Evolutionary conservation across 2,329 filamentous ascomycete species (phyloP), one percentile per base, ranked within the genome.

Genomic region (Lecanoromycetidae sp.): DNA sequence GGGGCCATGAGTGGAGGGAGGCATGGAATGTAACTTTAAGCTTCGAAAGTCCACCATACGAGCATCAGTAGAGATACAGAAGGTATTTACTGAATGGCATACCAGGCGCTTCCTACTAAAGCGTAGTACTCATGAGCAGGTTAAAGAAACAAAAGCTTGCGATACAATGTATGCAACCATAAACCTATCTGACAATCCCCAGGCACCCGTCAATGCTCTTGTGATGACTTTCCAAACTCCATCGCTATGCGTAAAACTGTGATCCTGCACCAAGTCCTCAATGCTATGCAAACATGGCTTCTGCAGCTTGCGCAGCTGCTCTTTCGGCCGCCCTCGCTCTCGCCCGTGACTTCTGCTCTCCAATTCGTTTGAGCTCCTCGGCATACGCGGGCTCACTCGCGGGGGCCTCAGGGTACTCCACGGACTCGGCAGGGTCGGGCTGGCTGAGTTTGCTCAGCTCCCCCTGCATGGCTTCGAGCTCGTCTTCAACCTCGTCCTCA

Each of bases 401-500:
- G 1, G 58, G 59, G 13, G 53, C 56, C 13, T 55, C 51, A 2
- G 68, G 67, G 20, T 70, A 44, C 9, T 36, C 30, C 4, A 43
- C 45, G 3, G 15, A 35, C 17, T 29, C 17, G 13, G 22, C 15
- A 19, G 20, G 20, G 40, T 47, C 26, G 4, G 23, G 54, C 15
- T 58, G 56, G 29, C 57, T 53, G 5, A 62, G 55, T 6, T 61
- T 62, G 20, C 57, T 54, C 25, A 79, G 63, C 59, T 88, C 79
- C 33, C 71, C 71, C 63, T 88, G 84, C 54, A 98, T 72, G 1
- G 80, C 82, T 46, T 84, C 86, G 44, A 98, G 71, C 67, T 98
- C 91, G 60, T 95, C 88, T 62, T 98, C 91, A 27, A 98, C 91
- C 60, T 95, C 91, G 60, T 96, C 90, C 64, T 98, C 91, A 65